Base-by-base conservation (phyloP, 2,329 filamentous ascomycete species). In the Phialophora verrucosa region DNA sequence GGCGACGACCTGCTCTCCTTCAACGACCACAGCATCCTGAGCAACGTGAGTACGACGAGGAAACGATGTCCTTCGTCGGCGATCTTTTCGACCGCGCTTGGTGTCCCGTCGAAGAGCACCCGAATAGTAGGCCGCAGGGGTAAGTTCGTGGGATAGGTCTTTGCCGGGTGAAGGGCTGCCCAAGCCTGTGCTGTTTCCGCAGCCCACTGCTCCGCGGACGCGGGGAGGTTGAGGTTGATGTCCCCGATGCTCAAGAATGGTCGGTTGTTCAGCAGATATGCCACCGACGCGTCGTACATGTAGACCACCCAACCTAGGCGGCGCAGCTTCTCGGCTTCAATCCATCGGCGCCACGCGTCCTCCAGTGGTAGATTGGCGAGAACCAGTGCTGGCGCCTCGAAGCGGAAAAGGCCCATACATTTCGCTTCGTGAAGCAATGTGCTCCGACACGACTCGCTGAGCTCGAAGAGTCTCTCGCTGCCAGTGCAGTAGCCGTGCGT, bases 291-390 rank as follows among this genome's bases (percentile, higher is more conserved):
- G 35, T 67, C 65, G 32, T 56, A 57, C 29, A 59, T 47, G 29
- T 60, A 67, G 2, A 67, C 25, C 2, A 49, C 65, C 65, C 65
- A 67, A 3, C 27, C 65, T 14, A 64, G n/a, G 10, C 65, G 54
- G 2, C 50, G 49, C 8, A 60, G 12, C n/a, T 20, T 38, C 32
- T 67, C 56, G 4, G 10, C 20, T 6, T 20, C 11, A 23, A 67
- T 44, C 60, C 61, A 67, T 2, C 4, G 4, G 12, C 20, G n/a
- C 61, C 65, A 60, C 14, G 11, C 23, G 6, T 56, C 44, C 14
- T 58, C 55, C 55, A 42, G 17, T 27, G 35, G 5, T 23, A 12
- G 32, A 27, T n/a, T 23, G 8, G 32, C 32, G 10, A 12, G 32
- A 12, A 32, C 31, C 3, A 8, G 31, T 8, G 6, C 50, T 14